Base-by-base conservation (phyloP, 257 asterid genomes). In the Solanum paucissectum region DNA sequence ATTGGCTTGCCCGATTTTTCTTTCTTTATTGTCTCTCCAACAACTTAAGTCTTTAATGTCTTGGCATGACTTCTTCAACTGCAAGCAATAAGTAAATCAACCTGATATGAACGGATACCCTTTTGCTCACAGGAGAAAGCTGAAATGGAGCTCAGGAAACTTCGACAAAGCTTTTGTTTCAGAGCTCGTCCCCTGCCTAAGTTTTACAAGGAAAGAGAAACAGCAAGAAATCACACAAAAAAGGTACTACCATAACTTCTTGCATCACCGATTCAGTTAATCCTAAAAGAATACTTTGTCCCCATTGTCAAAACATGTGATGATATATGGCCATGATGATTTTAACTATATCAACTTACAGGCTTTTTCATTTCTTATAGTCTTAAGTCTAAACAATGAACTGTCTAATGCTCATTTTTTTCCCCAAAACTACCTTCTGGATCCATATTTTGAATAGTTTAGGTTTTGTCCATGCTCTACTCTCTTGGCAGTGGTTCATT, bases 101-200 rank as follows among this genome's bases (percentile, higher is more conserved):
- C 40, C 32, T 27, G 68, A 27, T 16, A 46, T 46, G 85, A 81
- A 81, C 23, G 20, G 20, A 29, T 81, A 10, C 42, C 40, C 18
- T 46, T 87, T 60, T 74, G 32, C 44, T 25, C 83, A 90, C 98
- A 96, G 99, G 98, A 94, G 90, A 95, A 95, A 90, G 95, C 98
- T 86, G 98, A 94, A 88, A 87, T 89, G 5, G 94, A 94, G 86
- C 86, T 94, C 10, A 92, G 94, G 84, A 96, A 95, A 91, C 91
- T 97, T 85, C 90, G 96, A 42, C 93, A 91, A 75, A 92, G 93
- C 90, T 92, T 94, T 49, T 97, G 98, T 93, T 95, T 95, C 92
- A 95, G 93, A 92, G 95, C 98, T 87, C 94, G 95, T 6, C 95
- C 98, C 74, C 90, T 92, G 87, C 96, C 98, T 27, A 92, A 94